A percentile compares a stretch with the other conserved stretches of the same genome.
Evolutionary conservation across 2,329 filamentous ascomycete species (phyloP).

Genomic region (Fusarium praegraminearum): DNA sequence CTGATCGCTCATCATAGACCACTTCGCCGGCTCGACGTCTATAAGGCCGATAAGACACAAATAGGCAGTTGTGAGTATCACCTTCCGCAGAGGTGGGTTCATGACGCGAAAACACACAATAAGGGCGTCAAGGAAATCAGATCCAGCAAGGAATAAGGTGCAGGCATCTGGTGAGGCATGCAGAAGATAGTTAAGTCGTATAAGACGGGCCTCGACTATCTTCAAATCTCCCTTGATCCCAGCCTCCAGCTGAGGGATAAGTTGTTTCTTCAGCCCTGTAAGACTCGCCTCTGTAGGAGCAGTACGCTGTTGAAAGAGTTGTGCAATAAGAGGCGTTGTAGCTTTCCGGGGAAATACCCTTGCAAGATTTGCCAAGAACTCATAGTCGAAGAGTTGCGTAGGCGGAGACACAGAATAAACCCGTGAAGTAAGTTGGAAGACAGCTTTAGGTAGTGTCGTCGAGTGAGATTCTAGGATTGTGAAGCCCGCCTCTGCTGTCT

Average conservation of each 20-base stretch:
- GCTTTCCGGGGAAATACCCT: constrained; percentile 74
- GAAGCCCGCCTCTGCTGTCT: constrained; percentile 55
- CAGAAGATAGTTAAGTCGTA: constrained; percentile 72
- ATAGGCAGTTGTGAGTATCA: constrained; percentile 79
- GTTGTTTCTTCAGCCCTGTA: constrained; percentile 68
- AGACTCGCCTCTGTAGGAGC: constrained; percentile 66
- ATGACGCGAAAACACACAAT: constrained; percentile 73
- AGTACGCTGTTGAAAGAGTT: constrained; percentile 65
- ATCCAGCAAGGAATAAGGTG: constrained; percentile 80
- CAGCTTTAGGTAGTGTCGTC: constrained; percentile 68
- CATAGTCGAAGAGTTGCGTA: constrained; percentile 70
- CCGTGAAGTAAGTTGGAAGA: constrained; percentile 73
- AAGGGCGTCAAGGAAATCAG: constrained; percentile 87
- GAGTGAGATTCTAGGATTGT: constrained; percentile 53
- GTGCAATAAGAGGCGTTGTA: constrained; percentile 62
- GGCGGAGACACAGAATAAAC: constrained; percentile 59
- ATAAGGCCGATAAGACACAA: constrained; percentile 79
- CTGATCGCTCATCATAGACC: constrained; percentile 83
- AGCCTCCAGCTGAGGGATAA: constrained; percentile 73
- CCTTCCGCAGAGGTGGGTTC: constrained; percentile 72
- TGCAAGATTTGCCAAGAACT: constrained; percentile 76
- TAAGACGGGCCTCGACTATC: constrained; percentile 66
- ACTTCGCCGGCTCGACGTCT: constrained; percentile 73
- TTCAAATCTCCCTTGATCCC: constrained; percentile 68
- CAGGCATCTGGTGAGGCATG: constrained; percentile 69